A percentile compares a stretch with the other conserved stretches of the same genome.
Conservation (phyloP, 2,329 filamentous ascomycete species). For the Stromatinia cepivora region DNA sequence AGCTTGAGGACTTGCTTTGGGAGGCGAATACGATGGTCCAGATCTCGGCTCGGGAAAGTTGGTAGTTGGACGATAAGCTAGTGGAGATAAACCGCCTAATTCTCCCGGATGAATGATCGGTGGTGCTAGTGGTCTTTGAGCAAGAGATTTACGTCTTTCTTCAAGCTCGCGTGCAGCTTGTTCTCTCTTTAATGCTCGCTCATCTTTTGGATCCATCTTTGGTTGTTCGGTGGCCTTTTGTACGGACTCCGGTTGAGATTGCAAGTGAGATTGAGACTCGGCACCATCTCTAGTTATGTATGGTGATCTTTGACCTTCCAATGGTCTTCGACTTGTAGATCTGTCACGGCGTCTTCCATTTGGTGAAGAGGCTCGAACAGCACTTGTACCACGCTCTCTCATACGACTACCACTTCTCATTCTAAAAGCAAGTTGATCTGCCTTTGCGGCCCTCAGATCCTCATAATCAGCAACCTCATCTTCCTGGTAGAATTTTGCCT, state of each 20-base stretch:
- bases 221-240: constrained; percentile 40
- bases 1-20: constrained; percentile 44
- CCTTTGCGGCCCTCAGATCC: constrained; percentile 55
- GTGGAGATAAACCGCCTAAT: constrained; percentile 44
- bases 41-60: constrained; percentile 31
- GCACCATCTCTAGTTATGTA: constrained; percentile 31
- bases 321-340: constrained; percentile 39
- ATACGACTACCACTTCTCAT: constrained; percentile 53
- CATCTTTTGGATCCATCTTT: constrained; percentile 57
- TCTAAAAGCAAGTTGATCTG: constrained; percentile 57
- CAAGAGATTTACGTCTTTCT: constrained; percentile 80
- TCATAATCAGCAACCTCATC: constrained; percentile 66
- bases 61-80: constrained; percentile 34
- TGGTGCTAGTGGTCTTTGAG: constrained; percentile 75
- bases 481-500: constrained; percentile 53
- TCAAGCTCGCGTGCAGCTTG: constrained; percentile 82
- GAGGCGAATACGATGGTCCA: constrained; percentile 35
- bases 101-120: constrained; percentile 73
- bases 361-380: constrained; percentile 36
- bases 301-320: constrained; percentile 27
- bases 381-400: constrained; percentile 41
- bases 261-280: constrained; percentile 34
- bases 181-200: constrained; percentile 68
- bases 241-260: constrained; percentile 44
- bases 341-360: constrained; percentile 39